A percentile compares a stretch with the other conserved stretches of the same genome.
Conservation (phyloP, 2,329 filamentous ascomycete genomes). For the Sclerotinia borealis region DNA sequence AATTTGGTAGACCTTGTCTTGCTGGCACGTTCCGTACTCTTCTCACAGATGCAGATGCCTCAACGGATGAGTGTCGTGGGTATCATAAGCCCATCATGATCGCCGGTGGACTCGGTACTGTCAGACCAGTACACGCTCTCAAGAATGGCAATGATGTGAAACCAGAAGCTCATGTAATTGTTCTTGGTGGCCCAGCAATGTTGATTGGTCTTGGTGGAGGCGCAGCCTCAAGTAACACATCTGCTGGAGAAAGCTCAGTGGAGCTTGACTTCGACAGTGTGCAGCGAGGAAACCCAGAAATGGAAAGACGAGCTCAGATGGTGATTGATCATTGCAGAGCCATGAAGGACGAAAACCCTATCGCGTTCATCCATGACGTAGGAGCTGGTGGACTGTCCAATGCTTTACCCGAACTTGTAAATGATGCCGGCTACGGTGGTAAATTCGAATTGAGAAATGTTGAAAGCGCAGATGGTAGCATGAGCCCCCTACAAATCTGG, state of each 20-base stretch:
- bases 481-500: constrained; percentile 97
- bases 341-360: constrained; percentile 78
- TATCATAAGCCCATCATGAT: constrained; percentile 99
- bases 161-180: constrained; percentile 83
- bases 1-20: constrained; percentile 87
- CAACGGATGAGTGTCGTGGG: constrained; percentile 57
- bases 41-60: constrained; percentile 60
- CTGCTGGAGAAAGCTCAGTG: constrained; percentile 80
- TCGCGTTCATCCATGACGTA: constrained; percentile 96
- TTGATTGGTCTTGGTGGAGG: constrained; percentile 93
- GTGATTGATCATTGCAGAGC: constrained; percentile 93
- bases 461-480: constrained; percentile 80
- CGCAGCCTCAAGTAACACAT: constrained; percentile 84
- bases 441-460: constrained; percentile 92
- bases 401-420: constrained; percentile 81
- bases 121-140: constrained; percentile 82
- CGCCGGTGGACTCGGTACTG: constrained; percentile 88
- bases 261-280: constrained; percentile 97
- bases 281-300: constrained; percentile 93
- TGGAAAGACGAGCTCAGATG: constrained; percentile 92
- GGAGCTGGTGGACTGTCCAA: constrained; percentile 83
- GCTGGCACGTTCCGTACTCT: constrained; percentile 89
- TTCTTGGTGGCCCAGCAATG: constrained; percentile 95
- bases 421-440: constrained; percentile 86
- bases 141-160: constrained; percentile 76